Evolutionary conservation across 1,284 basidiomycete genomes (phyloP), one percentile per base, ranked within the genome.

Genomic region (Rhodotorula sp.): DNA sequence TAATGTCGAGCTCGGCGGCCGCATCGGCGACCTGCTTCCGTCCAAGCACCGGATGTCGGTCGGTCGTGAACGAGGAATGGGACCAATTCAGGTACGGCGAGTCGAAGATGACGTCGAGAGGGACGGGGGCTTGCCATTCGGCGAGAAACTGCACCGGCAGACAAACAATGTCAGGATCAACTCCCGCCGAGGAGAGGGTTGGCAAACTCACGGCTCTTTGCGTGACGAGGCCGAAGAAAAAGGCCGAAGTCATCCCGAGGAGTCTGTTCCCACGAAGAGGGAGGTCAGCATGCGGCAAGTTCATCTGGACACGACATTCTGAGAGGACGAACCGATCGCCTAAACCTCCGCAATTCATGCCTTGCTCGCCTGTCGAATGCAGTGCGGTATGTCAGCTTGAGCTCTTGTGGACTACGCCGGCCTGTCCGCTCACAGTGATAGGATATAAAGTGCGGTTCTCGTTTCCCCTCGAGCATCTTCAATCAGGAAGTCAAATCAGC

Each of bases 51-150:
- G 63, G 68, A 47, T 73, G 71, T 8, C 26, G 43, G 3, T 56
- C 21, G 34, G 65, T 56, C 10, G 59, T 67, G 68, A 56, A 73
- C 3, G 68, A 65, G 20, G 71, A 73, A 47, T 70, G 54, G 26
- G 68, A 67, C 71, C 71, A 73, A 56, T 73, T 54, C 62, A 73
- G 34, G 43, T 65, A 39, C 7, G 68, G 71, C 15, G 71, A 70
- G 63, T 70, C 68, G 60, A 73, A 73, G n/a, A 73, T 59, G 59
- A 73, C 58, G 62, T 73, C 71, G 63, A 73, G 68, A 12, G 71
- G 71, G 21, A 73, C 62, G 21, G 71, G 71, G 3, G 71, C 65
- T 51, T 73, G 71, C 71, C 71, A 73, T 34, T 73, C 71, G 31
- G 62, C 68, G 31, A 73, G 68, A 26, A 73, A 73, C 70, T 71